A percentile compares a stretch with the other conserved stretches of the same genome.
Evolutionary conservation across 768 basidiomycete genomes (phyloP).

Genomic region (Lyophyllum atratum): DNA sequence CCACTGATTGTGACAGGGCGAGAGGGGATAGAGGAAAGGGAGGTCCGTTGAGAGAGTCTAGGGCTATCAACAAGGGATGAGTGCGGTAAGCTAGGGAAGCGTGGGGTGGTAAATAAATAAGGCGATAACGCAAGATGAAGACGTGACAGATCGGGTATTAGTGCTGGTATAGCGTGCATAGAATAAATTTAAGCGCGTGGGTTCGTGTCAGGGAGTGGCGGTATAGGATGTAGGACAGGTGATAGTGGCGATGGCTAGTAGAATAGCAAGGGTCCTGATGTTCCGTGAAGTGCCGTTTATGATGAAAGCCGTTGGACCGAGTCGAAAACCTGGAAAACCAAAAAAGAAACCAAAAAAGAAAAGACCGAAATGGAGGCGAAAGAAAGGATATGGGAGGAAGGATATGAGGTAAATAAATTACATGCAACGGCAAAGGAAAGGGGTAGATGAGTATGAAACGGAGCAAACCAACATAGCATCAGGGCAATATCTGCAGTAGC

Average conservation of each 20-base stretch:
- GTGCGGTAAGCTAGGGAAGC: neutral
- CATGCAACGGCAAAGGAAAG: neutral
- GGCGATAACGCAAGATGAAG: neutral
- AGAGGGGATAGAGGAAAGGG: neutral
- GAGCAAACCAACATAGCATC: neutral
- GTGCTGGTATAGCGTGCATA: constrained; percentile 2
- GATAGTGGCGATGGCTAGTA: neutral
- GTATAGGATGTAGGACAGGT: neutral
- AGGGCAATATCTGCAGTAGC: constrained; percentile 5
- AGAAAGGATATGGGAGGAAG: neutral
- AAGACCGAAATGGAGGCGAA: neutral
- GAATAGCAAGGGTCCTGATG: neutral
- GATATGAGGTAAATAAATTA: neutral
- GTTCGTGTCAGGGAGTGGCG: constrained; percentile 1
- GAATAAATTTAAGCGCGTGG: constrained; percentile 2
- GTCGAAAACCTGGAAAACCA: constrained; percentile 2
- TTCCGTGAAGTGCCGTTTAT: neutral
- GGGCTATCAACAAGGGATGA: neutral
- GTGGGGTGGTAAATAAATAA: neutral
- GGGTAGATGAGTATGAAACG: neutral
- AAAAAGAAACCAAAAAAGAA: constrained; percentile 7
- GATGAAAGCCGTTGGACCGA: neutral
- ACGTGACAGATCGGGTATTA: neutral
- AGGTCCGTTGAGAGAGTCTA: neutral
- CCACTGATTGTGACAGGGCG: neutral